Conservation (phyloP, 257 asterid genomes). For the Agastache rugosa region DNA sequence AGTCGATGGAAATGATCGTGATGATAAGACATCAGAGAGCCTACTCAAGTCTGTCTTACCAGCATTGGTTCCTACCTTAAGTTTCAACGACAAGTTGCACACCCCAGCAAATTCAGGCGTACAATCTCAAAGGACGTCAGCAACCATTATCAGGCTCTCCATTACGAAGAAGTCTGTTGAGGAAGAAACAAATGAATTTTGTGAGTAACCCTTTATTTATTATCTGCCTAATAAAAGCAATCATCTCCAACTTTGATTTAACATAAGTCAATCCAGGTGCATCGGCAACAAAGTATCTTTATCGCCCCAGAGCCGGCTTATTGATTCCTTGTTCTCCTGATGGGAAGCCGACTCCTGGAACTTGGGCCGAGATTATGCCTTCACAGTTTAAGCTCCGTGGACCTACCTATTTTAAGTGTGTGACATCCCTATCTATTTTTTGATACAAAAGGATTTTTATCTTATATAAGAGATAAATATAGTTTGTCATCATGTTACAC, state of each 20-base stretch:
- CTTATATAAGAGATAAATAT: too few species aligned
- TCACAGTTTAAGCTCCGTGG: constrained; percentile 81
- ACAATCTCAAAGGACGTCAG: constrained; percentile 61
- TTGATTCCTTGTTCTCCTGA: constrained; percentile 62
- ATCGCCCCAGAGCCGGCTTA: constrained; percentile 80
- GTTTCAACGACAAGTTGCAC: constrained; percentile 71
- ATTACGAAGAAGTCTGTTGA: constrained; percentile 71
- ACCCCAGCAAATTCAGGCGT: constrained; percentile 42
- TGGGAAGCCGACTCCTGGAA: constrained; percentile 67
- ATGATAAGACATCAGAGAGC: constrained; percentile 54
- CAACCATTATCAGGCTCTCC: constrained; percentile 84
- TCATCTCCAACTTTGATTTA: constrained; percentile 8
- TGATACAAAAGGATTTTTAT: too few species aligned
- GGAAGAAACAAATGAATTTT: constrained; percentile 51
- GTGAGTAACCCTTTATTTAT: constrained; percentile 48
- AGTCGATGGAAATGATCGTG: constrained; percentile 50
- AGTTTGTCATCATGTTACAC: too few species aligned
- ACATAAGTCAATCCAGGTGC: constrained; percentile 49
- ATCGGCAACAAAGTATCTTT: constrained; percentile 58
- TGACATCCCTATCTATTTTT: neutral
- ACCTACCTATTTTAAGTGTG: constrained; percentile 70
- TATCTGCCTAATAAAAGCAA: neutral
- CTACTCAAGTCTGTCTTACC: constrained; percentile 73
- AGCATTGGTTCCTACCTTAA: constrained; percentile 63
- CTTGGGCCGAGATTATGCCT: constrained; percentile 75